Evolutionary conservation across 495 filamentous ascomycete species (phyloP).

Genomic region (Annulohypoxylon stygium): DNA sequence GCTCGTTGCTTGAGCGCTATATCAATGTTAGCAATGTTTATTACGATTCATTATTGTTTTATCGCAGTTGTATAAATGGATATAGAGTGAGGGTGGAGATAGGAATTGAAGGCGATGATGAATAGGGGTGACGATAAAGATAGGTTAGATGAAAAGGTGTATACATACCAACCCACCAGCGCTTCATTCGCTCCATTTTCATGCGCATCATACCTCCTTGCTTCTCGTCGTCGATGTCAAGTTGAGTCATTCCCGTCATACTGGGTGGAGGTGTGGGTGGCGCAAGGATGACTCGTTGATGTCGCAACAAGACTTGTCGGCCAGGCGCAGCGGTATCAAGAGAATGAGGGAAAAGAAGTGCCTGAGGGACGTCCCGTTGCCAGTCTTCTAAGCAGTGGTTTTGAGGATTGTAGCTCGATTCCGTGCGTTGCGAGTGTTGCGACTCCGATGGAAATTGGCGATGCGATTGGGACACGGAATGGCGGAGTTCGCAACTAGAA

Average conservation of each 20-base stretch:
- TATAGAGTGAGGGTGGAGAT: background rate
- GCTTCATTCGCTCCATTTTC: conserved; percentile 8
- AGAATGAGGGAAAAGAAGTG: conserved; percentile 29
- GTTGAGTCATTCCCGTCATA: background rate
- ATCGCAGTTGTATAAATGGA: background rate
- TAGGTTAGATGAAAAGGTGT: background rate
- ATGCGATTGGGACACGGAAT: background rate
- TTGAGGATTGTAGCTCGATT: background rate
- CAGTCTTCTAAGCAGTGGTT: conserved; percentile 1
- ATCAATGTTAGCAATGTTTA: background rate
- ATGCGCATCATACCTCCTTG: background rate
- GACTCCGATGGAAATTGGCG: background rate
- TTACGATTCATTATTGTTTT: background rate
- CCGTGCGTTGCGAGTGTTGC: background rate
- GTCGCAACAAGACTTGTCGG: conserved; percentile 31
- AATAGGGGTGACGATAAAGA: background rate
- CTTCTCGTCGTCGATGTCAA: background rate
- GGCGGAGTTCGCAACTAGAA: background rate
- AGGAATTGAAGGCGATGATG: background rate
- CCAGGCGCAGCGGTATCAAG: conserved; percentile 17
- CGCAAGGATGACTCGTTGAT: conserved; percentile 30
- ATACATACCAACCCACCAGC: conserved; percentile 17
- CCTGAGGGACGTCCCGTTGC: conserved; percentile 31
- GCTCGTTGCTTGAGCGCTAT: conserved; percentile 30
- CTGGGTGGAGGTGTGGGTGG: conserved; percentile 1